Base-by-base conservation (phyloP, 768 basidiomycete genomes). In the Tricholoma sp. region DNA sequence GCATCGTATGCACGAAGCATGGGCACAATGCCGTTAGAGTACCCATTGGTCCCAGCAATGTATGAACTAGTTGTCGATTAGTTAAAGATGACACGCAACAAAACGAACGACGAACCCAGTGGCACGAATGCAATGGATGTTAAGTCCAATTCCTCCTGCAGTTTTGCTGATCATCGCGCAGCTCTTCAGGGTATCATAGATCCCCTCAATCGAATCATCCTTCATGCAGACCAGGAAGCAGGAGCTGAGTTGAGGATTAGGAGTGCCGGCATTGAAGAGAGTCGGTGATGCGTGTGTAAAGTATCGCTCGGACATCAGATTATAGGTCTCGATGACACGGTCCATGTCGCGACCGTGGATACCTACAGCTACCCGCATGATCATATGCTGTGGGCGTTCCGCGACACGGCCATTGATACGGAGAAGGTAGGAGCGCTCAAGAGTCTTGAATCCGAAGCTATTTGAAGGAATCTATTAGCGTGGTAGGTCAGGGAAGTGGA, bases 161-260 rank as follows among this genome's bases (percentile, higher is more conserved):
- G 94, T 97, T 79, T 99, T 98, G 68, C 94, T 96, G 71, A 99
- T 99, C 90, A 98, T 91, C 4, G 97, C 97, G 67, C 97, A 98
- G 59, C 84, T 91, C 80, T 98, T 98, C 63, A 99, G 79, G 0
- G 97, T 98, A 64, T 98, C 96, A 70, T 98, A 99, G 73, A 99
- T 98, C 17, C 97, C 97, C 63, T 99, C 97, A 57, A 98, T 98
- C 3, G 93, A 96, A 71, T 98, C 97, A 17, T 98, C 94, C 72
- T 94, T 94, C 97, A 98, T 98, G 67, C 87, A 88, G 49, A 99
- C 88, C 55, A 99, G 84, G 84, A 98, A 99, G 76, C 97, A 98
- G 3, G 94, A 96, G 59, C 90, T 86, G 65, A 98, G 81, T 68
- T 98, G 97, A n/a, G 94, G 84, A 67, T 91, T 78, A 20, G 95